Conservation (phyloP, 129 eudicot genomes). For the Chrysanthemum makinoi region DNA sequence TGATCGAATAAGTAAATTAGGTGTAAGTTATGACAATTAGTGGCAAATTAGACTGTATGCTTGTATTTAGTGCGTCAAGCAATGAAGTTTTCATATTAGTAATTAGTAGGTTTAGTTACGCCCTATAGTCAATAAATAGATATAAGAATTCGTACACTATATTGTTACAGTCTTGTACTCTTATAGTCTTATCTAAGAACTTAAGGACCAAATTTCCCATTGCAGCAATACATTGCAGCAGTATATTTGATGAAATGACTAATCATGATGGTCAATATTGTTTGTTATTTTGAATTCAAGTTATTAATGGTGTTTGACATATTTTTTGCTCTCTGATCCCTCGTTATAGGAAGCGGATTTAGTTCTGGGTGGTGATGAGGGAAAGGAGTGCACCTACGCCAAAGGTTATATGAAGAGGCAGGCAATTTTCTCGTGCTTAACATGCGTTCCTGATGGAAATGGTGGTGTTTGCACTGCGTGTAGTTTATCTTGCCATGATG, state of each 20-base stretch:
- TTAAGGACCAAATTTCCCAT: neutral
- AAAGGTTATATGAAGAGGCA: conserved; percentile 96
- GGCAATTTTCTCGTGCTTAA: conserved; percentile 94
- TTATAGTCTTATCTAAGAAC: too few relatives aligned
- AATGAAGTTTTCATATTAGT: too few relatives aligned
- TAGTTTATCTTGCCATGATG: conserved; percentile 89
- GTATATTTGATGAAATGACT: neutral
- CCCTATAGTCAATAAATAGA: too few relatives aligned
- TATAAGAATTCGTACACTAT: too few relatives aligned
- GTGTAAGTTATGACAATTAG: too few relatives aligned
- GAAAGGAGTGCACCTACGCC: conserved; percentile 83
- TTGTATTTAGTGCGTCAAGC: too few relatives aligned
- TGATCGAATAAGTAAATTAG: too few relatives aligned
- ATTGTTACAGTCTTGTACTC: too few relatives aligned
- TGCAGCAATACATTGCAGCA: too few relatives aligned
- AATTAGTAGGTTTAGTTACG: too few relatives aligned
- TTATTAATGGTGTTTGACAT: conserved; percentile 2
- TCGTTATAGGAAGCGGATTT: conserved; percentile 81
- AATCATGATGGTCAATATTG: neutral
- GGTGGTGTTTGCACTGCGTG: conserved; percentile 97
- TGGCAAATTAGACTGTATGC: too few relatives aligned
- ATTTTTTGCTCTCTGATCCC: neutral
- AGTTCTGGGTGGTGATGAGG: conserved; percentile 95
- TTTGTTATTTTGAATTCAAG: conserved; percentile 4
- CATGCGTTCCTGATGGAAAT: conserved; percentile 96